Base-by-base conservation (phyloP, 345 rosid species). In the Syzygium grande region DNA sequence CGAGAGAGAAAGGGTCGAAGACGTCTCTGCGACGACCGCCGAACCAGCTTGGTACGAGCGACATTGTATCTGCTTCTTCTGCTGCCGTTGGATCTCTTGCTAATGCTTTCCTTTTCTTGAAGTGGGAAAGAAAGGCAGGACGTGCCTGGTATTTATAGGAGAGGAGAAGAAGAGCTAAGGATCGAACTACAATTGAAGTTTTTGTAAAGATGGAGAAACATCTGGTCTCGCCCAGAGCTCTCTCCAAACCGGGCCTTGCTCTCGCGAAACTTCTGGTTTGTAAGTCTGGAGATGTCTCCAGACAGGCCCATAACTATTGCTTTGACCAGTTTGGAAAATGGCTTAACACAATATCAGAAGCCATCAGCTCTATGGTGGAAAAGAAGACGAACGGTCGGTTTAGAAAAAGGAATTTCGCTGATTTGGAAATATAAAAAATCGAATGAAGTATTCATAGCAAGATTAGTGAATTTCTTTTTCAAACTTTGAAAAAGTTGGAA, bases 1-100 rank as follows among this genome's bases (percentile, higher is more conserved):
- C 91, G 7, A 78, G 46, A 4, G 92, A 91, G 52, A 89, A 89
- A 7, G 91, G 92, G 65, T 91, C 91, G 55, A 83, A 84, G 52
- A 89, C 85, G 80, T 68, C 59, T 52, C 51, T 54, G 59, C 87
- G 73, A 73, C 86, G 86, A 73, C 88, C 86, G 59, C 87, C 79
- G 34, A 87, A 89, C 21, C 85, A 7, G 51, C 87, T 87, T 51
- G 90, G 90, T 43, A 89, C 58, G 46, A 89, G 54, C 85, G 90
- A 89, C 89, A 87, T 89, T 10, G 63, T 85, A 21, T 17, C 30
- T 84, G 10, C 58, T 23, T 84, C 25, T 17, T 14, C 85, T 83
- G 15, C 85, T 83, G 85, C 85, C 0, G 52, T 11, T 46, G 9
- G 25, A 22, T 1, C 2, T 29, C 68, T 59, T 12, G 16, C 68